phyloP scores from a whole-genome alignment of 768 basidiomycete species.

The Mycena vitilis region DNA sequence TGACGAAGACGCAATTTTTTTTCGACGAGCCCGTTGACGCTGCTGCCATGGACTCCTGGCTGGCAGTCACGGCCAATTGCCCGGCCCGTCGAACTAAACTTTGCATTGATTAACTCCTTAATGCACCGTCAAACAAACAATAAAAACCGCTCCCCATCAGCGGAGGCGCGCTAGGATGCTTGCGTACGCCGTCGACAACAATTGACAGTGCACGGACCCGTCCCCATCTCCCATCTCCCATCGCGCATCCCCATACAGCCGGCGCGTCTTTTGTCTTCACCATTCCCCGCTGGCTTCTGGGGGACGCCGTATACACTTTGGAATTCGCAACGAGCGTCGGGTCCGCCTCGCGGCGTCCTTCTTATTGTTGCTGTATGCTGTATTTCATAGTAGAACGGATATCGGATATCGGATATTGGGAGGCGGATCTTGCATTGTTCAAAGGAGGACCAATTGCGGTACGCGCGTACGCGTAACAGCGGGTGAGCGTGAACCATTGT shows the following conservation, averaged over 20 bases:
- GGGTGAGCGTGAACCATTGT: not conserved
- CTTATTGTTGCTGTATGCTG: not conserved
- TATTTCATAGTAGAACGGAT: not conserved
- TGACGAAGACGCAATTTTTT: too few relatives aligned
- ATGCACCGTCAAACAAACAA: too few relatives aligned
- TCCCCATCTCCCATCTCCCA: not conserved
- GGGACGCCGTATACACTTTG: not conserved
- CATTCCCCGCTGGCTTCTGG: not conserved
- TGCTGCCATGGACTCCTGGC: too few relatives aligned
- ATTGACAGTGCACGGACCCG: not conserved
- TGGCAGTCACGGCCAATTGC: too few relatives aligned
- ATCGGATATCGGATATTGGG: slow-evolving; percentile 23
- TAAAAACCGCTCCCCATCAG: too few relatives aligned
- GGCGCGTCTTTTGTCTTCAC: slow-evolving; percentile 1
- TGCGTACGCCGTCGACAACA: not conserved
- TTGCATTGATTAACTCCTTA: too few relatives aligned
- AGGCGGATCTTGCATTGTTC: slow-evolving; percentile 28
- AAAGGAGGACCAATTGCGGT: slow-evolving; percentile 8
- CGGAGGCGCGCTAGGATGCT: too few relatives aligned
- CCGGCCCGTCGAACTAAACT: too few relatives aligned
- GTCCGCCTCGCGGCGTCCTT: not conserved
- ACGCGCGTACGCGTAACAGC: too few relatives aligned
- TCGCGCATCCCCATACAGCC: not conserved
- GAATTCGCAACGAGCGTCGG: not conserved
- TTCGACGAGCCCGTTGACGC: too few relatives aligned